Percentiles rank a stretch among this genome's conserved stretches.
Evolutionary conservation across 1,284 basidiomycete genomes (phyloP).

Genomic region (Microstroma glucosiphilum): DNA sequence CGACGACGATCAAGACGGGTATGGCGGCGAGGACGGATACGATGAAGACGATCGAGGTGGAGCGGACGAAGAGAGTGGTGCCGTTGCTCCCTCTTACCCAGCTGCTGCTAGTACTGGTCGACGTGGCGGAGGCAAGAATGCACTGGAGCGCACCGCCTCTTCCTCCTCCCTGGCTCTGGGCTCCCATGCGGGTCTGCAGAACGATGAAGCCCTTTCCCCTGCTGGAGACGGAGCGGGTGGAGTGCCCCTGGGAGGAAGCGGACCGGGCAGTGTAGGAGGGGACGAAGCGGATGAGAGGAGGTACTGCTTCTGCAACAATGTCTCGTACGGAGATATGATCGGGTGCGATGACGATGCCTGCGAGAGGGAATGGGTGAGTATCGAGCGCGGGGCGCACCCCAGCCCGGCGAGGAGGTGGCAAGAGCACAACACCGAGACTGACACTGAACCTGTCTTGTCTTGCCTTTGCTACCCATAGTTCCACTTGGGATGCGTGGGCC

Average conservation of each 20-base stretch:
- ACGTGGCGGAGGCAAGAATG: neutral
- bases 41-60: slow-evolving; percentile 17
- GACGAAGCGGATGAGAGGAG: slow-evolving; percentile 57
- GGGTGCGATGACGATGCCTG: slow-evolving; percentile 87
- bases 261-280: slow-evolving; percentile 16
- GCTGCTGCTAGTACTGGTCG: no score
- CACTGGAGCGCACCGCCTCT: no score
- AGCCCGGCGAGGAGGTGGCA: slow-evolving; percentile 7
- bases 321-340: slow-evolving; percentile 94
- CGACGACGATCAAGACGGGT: slow-evolving; percentile 26
- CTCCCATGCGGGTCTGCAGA: neutral
- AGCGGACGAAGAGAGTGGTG: slow-evolving; percentile 5
- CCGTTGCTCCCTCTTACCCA: no score
- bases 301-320: slow-evolving; percentile 82
- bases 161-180: no score
- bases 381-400: slow-evolving; percentile 6
- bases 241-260: slow-evolving; percentile 8
- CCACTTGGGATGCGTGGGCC: slow-evolving; percentile 65
- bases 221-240: neutral
- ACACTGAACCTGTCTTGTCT: neutral
- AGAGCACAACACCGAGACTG: neutral
- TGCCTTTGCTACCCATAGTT: slow-evolving; percentile 52
- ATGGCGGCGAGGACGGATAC: slow-evolving; percentile 21
- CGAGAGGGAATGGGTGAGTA: slow-evolving; percentile 85
- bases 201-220: neutral